Percentiles rank a stretch among this genome's conserved stretches.
phyloP scores from a whole-genome alignment of 257 asterid genomes.

The Solanum okadae region DNA sequence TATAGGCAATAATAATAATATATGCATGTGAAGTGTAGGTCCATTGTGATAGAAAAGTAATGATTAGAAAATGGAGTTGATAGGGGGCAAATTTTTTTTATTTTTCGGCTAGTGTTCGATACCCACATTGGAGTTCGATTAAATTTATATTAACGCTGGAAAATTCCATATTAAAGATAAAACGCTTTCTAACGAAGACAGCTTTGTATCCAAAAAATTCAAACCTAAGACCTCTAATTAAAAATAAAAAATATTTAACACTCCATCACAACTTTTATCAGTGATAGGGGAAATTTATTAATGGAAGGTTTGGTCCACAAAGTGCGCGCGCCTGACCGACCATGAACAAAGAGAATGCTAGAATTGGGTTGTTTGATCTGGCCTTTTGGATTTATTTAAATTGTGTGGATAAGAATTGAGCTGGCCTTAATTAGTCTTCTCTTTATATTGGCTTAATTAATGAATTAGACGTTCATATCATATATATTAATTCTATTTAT shows the following conservation, averaged over 20 bases:
- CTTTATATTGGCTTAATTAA: background rate
- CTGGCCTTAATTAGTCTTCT: background rate
- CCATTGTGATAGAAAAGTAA: background rate
- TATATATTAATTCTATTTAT: no score
- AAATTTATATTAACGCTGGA: no score
- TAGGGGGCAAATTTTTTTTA: background rate
- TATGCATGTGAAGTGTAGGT: slow-evolving; percentile 14
- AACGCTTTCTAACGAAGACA: no score
- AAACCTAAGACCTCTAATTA: no score
- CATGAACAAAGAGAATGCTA: background rate
- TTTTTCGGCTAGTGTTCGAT: rapidly evolving
- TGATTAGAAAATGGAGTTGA: background rate
- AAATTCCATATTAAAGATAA: no score
- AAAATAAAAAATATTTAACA: no score
- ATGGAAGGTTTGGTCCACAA: background rate
- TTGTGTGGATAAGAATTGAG: background rate
- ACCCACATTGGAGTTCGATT: rapidly evolving
- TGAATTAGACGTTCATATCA: background rate
- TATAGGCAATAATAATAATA: background rate
- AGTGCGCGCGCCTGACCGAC: background rate
- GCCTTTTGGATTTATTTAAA: background rate
- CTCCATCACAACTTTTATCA: no score
- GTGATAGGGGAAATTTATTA: background rate
- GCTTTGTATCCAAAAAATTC: no score
- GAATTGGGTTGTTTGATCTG: background rate